Evolutionary conservation across 257 asterid genomes (phyloP).

Genomic region (Nicotiana tomentosiformis): DNA sequence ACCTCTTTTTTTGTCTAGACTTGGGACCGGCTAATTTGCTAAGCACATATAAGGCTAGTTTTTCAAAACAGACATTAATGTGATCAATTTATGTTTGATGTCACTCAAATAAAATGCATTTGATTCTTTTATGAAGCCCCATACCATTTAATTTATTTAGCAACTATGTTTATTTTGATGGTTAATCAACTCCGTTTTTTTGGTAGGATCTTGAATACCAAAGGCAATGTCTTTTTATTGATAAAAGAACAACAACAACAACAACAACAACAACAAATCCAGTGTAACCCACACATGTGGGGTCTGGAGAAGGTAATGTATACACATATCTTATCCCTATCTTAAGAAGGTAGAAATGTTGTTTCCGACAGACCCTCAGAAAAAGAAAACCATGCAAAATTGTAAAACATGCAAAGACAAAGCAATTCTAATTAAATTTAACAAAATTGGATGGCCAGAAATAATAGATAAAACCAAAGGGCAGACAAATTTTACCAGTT

Average conservation of each 20-base stretch:
- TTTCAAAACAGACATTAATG: neutral
- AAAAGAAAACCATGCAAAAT: neutral
- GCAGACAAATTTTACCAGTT: slow-evolving; percentile 31
- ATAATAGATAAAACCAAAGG: slow-evolving; percentile 9
- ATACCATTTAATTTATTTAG: neutral
- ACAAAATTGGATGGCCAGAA: neutral
- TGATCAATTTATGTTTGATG: neutral
- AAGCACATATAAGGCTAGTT: neutral
- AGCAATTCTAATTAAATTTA: neutral
- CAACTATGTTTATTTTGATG: neutral
- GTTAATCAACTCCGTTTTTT: neutral
- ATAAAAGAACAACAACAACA: neutral
- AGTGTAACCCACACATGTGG: too few relatives aligned
- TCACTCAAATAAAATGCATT: neutral
- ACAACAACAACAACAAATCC: too few relatives aligned
- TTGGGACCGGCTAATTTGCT: neutral
- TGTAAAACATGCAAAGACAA: neutral
- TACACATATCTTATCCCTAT: too few relatives aligned
- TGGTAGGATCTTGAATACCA: neutral
- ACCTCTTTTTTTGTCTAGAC: neutral
- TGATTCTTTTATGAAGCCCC: neutral
- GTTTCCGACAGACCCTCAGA: too few relatives aligned
- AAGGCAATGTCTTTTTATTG: neutral
- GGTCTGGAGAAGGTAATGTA: too few relatives aligned
- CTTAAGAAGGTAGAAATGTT: too few relatives aligned